These are phyloP conservation scores for Dysphania ambrosioides DNA, from an alignment of 148 eudicot species.

Conservation along the genomic window DNA sequence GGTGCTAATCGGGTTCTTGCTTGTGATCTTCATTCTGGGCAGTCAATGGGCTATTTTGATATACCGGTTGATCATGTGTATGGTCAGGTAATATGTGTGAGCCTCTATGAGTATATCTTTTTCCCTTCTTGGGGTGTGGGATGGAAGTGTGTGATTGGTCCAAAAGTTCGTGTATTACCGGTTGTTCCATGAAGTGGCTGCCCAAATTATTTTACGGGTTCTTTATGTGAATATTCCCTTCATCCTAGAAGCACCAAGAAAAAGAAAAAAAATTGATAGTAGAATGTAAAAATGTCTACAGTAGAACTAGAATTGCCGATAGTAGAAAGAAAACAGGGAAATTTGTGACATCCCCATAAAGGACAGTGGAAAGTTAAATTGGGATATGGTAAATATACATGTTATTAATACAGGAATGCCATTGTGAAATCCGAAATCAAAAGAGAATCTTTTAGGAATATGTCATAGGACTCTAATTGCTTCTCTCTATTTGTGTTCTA, in stretches of 20 bases:
- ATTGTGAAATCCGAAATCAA: neutral
- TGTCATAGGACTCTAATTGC: neutral
- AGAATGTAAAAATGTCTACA: no score
- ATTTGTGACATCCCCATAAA: no score
- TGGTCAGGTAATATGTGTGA: conserved; percentile 56
- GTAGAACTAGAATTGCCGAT: no score
- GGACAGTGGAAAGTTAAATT: neutral
- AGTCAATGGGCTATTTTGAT: conserved; percentile 96
- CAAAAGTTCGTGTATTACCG: neutral
- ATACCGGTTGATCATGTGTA: conserved; percentile 94
- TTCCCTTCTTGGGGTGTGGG: neutral
- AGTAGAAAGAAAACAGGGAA: no score
- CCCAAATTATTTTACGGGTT: neutral
- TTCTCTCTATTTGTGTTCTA: conserved; percentile 19
- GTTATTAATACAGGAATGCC: neutral
- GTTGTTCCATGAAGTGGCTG: neutral
- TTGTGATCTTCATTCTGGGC: conserved; percentile 96
- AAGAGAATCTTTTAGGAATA: neutral
- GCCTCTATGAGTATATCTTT: neutral
- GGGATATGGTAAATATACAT: neutral
- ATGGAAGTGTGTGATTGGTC: neutral
- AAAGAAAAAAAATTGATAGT: no score
- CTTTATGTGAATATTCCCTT: no score
- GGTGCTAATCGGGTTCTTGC: conserved; percentile 95
- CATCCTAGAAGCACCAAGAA: no score